Conservation (phyloP, 371 early-diverging fungal genomes). For the Mucor plumbeus region DNA sequence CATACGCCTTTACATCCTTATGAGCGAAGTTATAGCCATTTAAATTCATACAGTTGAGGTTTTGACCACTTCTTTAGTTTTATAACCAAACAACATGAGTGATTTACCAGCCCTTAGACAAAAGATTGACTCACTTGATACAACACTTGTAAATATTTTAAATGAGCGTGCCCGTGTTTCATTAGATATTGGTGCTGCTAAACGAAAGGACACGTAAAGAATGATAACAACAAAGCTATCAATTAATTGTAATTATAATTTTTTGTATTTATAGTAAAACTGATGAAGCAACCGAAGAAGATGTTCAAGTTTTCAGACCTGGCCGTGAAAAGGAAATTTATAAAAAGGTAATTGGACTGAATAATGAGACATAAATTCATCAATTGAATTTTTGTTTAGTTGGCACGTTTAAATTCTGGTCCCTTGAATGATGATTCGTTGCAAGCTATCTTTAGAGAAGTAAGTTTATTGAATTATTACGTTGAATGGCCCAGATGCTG, state of each 20-base stretch:
- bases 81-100: constrained; percentile 31
- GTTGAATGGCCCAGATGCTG: background rate
- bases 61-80: background rate
- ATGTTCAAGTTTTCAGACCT: constrained; percentile 70
- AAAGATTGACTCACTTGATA: constrained; percentile 82
- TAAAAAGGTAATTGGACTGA: constrained; percentile 55
- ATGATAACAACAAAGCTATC: background rate
- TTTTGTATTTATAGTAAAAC: constrained; percentile 19
- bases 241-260: background rate
- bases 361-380: background rate
- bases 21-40: background rate
- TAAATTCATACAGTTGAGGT: background rate
- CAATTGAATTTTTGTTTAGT: constrained; percentile 38
- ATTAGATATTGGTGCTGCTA: constrained; percentile 82
- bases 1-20: constrained; percentile 6
- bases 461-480: constrained; percentile 15
- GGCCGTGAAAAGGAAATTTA: constrained; percentile 70
- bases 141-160: constrained; percentile 74
- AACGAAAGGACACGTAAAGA: constrained; percentile 40
- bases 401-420: constrained; percentile 76
- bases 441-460: constrained; percentile 86
- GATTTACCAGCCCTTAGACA: constrained; percentile 60
- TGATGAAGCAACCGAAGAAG: constrained; percentile 32
- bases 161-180: constrained; percentile 91
- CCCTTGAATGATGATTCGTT: constrained; percentile 79